These are phyloP conservation scores for Beauveria medogensis DNA, from an alignment of 2,329 filamentous ascomycete genomes.

Conservation along the genomic window DNA sequence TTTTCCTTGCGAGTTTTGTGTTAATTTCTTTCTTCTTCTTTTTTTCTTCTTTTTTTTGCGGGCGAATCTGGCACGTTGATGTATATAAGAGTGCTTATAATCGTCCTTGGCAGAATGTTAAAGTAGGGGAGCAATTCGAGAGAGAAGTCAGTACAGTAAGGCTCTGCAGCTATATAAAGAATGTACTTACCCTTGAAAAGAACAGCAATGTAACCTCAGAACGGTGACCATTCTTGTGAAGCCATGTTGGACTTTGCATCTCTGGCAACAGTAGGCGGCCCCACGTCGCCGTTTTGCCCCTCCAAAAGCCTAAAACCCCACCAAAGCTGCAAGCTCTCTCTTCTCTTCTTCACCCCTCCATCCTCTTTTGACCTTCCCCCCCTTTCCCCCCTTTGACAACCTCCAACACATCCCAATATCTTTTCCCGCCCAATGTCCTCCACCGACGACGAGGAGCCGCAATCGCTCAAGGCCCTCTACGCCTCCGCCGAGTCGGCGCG, in stretches of 20 bases:
- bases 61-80: too few relatives aligned
- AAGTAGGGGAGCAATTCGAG: too few relatives aligned
- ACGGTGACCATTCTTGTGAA: too few relatives aligned
- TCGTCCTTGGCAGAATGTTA: too few relatives aligned
- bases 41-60: too few relatives aligned
- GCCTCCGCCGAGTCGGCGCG: constrained; percentile 43
- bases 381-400: neutral
- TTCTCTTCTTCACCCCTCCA: neutral
- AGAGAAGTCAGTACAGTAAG: too few relatives aligned
- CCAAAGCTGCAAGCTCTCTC: constrained; percentile 1
- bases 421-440: constrained; percentile 18
- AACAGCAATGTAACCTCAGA: too few relatives aligned
- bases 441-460: constrained; percentile 32
- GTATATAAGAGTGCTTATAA: too few relatives aligned
- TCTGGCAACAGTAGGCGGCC: neutral
- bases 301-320: neutral
- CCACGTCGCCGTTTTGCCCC: neutral
- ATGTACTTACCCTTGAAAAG: too few relatives aligned
- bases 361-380: neutral
- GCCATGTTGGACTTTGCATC: neutral
- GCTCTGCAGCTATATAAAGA: too few relatives aligned
- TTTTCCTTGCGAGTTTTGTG: too few relatives aligned
- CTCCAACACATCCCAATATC: neutral
- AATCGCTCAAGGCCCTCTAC: constrained; percentile 42
- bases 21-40: too few relatives aligned